Conservation (phyloP, 768 basidiomycete species). For the Leccinum olivaceopallidum region DNA sequence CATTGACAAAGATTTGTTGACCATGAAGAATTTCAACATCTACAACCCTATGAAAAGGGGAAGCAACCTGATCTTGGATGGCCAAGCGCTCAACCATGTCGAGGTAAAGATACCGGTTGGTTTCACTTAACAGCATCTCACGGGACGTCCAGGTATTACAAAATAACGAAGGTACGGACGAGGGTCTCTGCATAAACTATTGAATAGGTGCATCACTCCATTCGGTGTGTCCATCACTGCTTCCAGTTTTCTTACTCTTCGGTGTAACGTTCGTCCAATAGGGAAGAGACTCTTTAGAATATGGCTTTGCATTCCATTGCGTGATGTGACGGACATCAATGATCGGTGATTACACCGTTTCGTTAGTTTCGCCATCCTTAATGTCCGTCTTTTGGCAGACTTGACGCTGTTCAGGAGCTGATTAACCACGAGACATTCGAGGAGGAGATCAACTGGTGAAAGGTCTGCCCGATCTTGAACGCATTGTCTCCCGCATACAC, state of each 20-base stretch:
- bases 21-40: constrained; percentile 96
- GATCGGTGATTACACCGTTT: constrained; percentile 56
- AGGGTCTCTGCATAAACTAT: constrained; percentile 85
- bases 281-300: constrained; percentile 95
- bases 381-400: constrained; percentile 44
- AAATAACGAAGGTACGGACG: constrained; percentile 92
- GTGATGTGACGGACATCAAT: constrained; percentile 82
- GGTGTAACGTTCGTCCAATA: constrained; percentile 29
- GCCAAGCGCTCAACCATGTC: constrained; percentile 92
- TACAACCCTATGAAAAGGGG: constrained; percentile 95
- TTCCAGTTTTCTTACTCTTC: constrained; percentile 6
- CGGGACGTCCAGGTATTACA: constrained; percentile 59
- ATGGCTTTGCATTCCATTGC: constrained; percentile 93
- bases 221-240: constrained; percentile 57
- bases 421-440: constrained; percentile 79
- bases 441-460: constrained; percentile 75
- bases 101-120: constrained; percentile 54
- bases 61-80: constrained; percentile 85
- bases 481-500: constrained; percentile 93
- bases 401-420: constrained; percentile 95
- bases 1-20: constrained; percentile 92
- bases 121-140: constrained; percentile 10
- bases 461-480: constrained; percentile 88
- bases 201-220: constrained; percentile 85
- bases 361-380: constrained; percentile 13